phyloP scores from a whole-genome alignment of 208 protist species.

The Trypanosoma cruzi region DNA sequence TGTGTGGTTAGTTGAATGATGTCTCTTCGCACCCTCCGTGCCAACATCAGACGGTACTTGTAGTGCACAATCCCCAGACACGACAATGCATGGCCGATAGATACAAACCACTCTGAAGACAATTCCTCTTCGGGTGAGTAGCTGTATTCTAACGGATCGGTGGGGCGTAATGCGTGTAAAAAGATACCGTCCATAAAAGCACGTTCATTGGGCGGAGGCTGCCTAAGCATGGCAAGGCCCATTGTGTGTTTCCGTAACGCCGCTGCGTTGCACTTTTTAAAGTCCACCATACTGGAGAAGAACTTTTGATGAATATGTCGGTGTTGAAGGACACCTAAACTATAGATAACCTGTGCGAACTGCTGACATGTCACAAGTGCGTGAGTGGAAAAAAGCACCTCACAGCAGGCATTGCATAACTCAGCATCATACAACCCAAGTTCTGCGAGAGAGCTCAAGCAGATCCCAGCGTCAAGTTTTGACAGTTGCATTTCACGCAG shows the following conservation, averaged over 20 bases:
- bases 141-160: slow-evolving; percentile 26
- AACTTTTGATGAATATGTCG: slow-evolving; percentile 81
- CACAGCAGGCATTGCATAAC: slow-evolving; percentile 80
- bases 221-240: slow-evolving; percentile 85
- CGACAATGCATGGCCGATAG: slow-evolving; percentile 71
- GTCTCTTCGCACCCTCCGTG: slow-evolving; percentile 56
- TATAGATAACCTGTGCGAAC: slow-evolving; percentile 76
- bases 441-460: slow-evolving; percentile 64
- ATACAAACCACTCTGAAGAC: slow-evolving; percentile 74
- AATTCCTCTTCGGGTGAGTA: slow-evolving; percentile 43
- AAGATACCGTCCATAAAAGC: slow-evolving; percentile 79
- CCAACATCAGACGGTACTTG: slow-evolving; percentile 84
- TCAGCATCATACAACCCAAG: slow-evolving; percentile 83
- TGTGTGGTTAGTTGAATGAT: slow-evolving; percentile 51
- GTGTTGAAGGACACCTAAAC: slow-evolving; percentile 86
- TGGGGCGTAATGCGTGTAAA: slow-evolving; percentile 78
- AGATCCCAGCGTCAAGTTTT: slow-evolving; percentile 81
- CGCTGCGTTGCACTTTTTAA: slow-evolving; percentile 69
- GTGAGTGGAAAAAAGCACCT: slow-evolving; percentile 67
- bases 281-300: slow-evolving; percentile 68
- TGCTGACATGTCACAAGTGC: slow-evolving; percentile 78
- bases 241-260: slow-evolving; percentile 60
- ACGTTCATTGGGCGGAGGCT: slow-evolving; percentile 55
- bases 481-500: slow-evolving; percentile 58
- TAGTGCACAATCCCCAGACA: slow-evolving; percentile 68